Percentiles rank a stretch among this genome's conserved stretches.
phyloP scores from a whole-genome alignment of 2,329 filamentous ascomycete species.

The Ascochyta clinopodiicola region DNA sequence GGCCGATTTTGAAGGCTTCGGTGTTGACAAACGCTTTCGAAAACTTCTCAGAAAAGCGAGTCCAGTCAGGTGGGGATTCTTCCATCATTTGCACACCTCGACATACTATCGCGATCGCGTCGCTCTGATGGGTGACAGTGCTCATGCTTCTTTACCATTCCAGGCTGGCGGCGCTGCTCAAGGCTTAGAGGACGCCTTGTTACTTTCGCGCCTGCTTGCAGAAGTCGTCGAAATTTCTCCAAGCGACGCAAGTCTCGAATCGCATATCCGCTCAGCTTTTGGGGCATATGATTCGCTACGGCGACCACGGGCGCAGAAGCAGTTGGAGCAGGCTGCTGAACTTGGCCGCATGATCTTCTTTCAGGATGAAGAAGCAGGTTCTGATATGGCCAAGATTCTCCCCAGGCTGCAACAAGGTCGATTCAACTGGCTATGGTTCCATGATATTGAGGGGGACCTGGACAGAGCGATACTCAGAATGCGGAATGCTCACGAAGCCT shows the following conservation, averaged over 20 bases:
- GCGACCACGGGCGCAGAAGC: conserved; percentile 32
- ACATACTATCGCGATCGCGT: conserved; percentile 31
- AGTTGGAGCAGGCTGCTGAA: conserved; percentile 25
- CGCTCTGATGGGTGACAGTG: conserved; percentile 36
- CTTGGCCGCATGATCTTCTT: conserved; percentile 23
- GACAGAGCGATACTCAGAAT: neutral
- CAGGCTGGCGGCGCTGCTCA: conserved; percentile 40
- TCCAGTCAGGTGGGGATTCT: conserved; percentile 34
- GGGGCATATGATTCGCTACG: conserved; percentile 32
- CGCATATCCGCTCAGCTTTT: conserved; percentile 23
- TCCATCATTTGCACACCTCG: conserved; percentile 32
- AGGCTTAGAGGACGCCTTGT: conserved; percentile 38
- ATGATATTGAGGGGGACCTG: conserved; percentile 3
- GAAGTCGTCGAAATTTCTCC: neutral
- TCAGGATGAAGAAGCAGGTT: conserved; percentile 15
- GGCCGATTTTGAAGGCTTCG: conserved; percentile 23
- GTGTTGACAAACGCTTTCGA: conserved; percentile 23
- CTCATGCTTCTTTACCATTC: conserved; percentile 34
- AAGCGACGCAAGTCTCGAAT: neutral
- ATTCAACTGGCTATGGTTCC: conserved; percentile 11
- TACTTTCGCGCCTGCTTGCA: conserved; percentile 32
- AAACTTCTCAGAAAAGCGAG: conserved; percentile 24
- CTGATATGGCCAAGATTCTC: conserved; percentile 20
- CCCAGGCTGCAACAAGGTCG: neutral
- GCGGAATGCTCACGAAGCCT: neutral